A percentile compares a stretch with the other conserved stretches of the same genome.
Evolutionary conservation across 805 yeast genomes (phyloP).

Genomic region (Spathaspora gorwiae): DNA sequence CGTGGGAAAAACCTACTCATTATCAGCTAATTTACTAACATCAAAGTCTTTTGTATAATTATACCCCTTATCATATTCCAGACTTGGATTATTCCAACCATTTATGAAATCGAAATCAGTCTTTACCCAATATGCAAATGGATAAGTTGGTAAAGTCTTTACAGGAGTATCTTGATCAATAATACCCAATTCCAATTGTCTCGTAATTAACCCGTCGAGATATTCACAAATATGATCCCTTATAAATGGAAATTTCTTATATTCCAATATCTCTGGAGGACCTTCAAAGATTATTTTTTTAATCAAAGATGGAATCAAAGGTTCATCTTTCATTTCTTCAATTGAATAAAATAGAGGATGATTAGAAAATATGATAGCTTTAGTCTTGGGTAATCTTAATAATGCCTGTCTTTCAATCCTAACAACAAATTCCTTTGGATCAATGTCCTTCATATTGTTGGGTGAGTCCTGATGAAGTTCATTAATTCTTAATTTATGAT

Average conservation of each 20-base stretch:
- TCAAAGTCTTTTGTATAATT: slow-evolving; percentile 3
- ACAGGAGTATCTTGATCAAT: slow-evolving; percentile 53
- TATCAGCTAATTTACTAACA: slow-evolving; percentile 2
- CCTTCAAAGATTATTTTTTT: slow-evolving; percentile 62
- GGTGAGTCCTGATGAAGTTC: slow-evolving; percentile 48
- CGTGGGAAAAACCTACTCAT: slow-evolving; percentile 1
- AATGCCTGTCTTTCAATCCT: slow-evolving; percentile 72
- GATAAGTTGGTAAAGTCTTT: slow-evolving; percentile 56
- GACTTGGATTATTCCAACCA: slow-evolving; percentile 39
- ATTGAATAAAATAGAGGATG: slow-evolving; percentile 76
- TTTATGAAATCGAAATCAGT: slow-evolving; percentile 36
- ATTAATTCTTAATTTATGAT: slow-evolving; percentile 53
- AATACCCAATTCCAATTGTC: slow-evolving; percentile 55
- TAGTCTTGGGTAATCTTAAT: slow-evolving; percentile 58
- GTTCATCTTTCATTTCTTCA: slow-evolving; percentile 76
- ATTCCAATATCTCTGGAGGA: slow-evolving; percentile 60
- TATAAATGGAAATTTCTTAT: slow-evolving; percentile 55
- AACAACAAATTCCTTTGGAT: slow-evolving; percentile 55
- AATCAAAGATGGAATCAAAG: slow-evolving; percentile 71
- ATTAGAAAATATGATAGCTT: slow-evolving; percentile 68
- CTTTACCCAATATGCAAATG: slow-evolving; percentile 56
- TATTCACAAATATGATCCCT: slow-evolving; percentile 58
- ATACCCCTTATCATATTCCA: slow-evolving; percentile 13
- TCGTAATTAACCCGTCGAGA: slow-evolving; percentile 50
- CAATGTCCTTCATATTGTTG: slow-evolving; percentile 30